phyloP scores from a whole-genome alignment of 1,284 basidiomycete species.

The Naganishia sp. region DNA sequence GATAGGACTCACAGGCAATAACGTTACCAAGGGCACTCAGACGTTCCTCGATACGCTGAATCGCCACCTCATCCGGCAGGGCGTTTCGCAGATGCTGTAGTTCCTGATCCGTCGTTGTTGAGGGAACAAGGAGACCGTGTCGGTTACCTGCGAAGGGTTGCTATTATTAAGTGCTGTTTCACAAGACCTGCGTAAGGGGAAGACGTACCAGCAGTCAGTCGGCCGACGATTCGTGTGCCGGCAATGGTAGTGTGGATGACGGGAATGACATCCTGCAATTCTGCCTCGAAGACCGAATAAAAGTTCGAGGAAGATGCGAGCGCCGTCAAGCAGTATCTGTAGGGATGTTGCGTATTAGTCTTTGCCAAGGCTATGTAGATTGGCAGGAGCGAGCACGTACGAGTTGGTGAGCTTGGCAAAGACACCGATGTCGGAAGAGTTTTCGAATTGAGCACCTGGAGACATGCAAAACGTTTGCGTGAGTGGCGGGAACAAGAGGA shows the following conservation, averaged over 20 bases:
- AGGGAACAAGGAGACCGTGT: conserved; percentile 93
- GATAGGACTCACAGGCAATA: conserved; percentile 67
- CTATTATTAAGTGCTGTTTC: background rate
- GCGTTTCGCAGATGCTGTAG: conserved; percentile 96
- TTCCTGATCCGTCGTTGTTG: conserved; percentile 96
- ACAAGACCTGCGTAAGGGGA: background rate
- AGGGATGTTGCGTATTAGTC: conserved; percentile 1
- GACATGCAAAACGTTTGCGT: background rate
- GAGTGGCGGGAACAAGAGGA: no score
- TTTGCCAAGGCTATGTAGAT: background rate
- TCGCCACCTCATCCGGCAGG: conserved; percentile 85
- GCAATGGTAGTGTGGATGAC: conserved; percentile 97
- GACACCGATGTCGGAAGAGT: conserved; percentile 93
- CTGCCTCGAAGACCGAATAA: conserved; percentile 94
- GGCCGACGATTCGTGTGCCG: conserved; percentile 90
- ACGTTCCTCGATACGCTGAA: conserved; percentile 96
- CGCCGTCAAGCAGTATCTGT: conserved; percentile 83
- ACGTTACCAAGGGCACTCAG: conserved; percentile 96
- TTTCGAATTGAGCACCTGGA: conserved; percentile 89
- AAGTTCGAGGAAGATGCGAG: conserved; percentile 97
- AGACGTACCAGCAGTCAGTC: conserved; percentile 78
- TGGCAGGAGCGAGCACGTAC: conserved; percentile 41
- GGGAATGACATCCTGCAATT: conserved; percentile 89
- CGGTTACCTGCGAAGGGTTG: conserved; percentile 68
- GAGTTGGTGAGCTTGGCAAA: conserved; percentile 92